Base-by-base conservation (phyloP, 1,139 yeast species). In the Hyphopichia burtonii region DNA sequence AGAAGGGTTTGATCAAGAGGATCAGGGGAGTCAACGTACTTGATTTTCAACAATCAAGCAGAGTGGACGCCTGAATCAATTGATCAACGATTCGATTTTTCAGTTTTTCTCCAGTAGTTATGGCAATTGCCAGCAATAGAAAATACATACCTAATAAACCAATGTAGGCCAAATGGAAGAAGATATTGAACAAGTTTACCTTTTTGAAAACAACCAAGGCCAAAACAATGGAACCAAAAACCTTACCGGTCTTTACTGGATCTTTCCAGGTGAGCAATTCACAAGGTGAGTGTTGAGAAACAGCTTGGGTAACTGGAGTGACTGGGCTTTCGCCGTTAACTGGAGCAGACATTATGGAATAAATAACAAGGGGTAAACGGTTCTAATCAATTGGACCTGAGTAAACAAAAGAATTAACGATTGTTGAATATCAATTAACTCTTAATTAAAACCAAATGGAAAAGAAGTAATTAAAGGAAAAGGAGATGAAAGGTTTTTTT, bases 241-340 rank as follows among this genome's bases (percentile, higher is more conserved):
- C 80, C 56, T 83, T 82, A 47, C 86, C 97, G 43, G 96, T 83
- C 56, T 76, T 74, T 50, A 76, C 68, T 33, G 97, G 96, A 59
- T 88, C 78, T 54, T 79, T 76, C 98, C 98, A 91, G 51, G 91
- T 81, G 49, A 91, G 71, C 52, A 90, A 68, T 20, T 52, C 55
- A 44, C 55, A 47, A 27, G 52, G 46, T 31, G 51, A 20, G 11
- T 27, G 32, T 17, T 18, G 16, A 16, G 38, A 19, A 17, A 19
- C 31, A 7, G 17, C 38, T 15, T 18, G 36, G 20, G 34, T 12
- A 25, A 25, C 30, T 34, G 36, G 36, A 22, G 31, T 19, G 12
- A 28, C 8, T 4, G 34, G n/a, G n/a, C 22, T 9, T 10, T 14
- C 17, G 11, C n/a, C 11, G 4, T 5, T 3, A 25, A 25, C 28